A percentile compares a stretch with the other conserved stretches of the same genome.
Conservation (phyloP, 176 grass and related monocot genomes). For the Aegilops umbellulata region DNA sequence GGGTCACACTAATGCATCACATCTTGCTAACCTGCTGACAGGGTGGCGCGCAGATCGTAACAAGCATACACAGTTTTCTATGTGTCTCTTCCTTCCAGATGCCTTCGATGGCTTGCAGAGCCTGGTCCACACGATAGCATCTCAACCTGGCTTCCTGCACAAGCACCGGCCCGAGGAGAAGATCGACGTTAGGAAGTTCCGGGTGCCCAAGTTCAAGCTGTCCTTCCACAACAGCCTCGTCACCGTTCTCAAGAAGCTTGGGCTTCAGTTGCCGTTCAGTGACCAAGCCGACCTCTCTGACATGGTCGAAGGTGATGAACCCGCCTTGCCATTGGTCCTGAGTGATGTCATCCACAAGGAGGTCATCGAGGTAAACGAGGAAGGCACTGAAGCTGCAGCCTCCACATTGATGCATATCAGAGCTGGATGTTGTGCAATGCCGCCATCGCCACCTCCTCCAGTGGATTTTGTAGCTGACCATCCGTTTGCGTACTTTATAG, state of each 20-base stretch:
- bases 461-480: too few relatives aligned
- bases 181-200: neutral
- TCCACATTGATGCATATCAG: too few relatives aligned
- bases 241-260: neutral
- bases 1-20: neutral
- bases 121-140: slow-evolving; percentile 2
- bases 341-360: too few relatives aligned
- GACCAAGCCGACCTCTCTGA: neutral
- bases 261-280: neutral
- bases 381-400: too few relatives aligned
- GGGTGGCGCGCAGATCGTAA: too few relatives aligned
- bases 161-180: neutral
- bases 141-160: neutral
- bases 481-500: too few relatives aligned
- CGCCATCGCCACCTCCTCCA: too few relatives aligned
- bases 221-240: neutral
- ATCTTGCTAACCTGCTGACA: neutral
- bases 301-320: too few relatives aligned
- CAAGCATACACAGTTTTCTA: neutral
- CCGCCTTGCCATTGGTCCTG: too few relatives aligned
- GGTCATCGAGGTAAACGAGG: too few relatives aligned
- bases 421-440: too few relatives aligned
- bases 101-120: neutral
- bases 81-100: slow-evolving; percentile 44
- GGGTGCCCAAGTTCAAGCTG: slow-evolving; percentile 1